Base-by-base conservation (phyloP, 192 early-diverging fungal genomes). In the Phycomyces blakesleeanus region DNA sequence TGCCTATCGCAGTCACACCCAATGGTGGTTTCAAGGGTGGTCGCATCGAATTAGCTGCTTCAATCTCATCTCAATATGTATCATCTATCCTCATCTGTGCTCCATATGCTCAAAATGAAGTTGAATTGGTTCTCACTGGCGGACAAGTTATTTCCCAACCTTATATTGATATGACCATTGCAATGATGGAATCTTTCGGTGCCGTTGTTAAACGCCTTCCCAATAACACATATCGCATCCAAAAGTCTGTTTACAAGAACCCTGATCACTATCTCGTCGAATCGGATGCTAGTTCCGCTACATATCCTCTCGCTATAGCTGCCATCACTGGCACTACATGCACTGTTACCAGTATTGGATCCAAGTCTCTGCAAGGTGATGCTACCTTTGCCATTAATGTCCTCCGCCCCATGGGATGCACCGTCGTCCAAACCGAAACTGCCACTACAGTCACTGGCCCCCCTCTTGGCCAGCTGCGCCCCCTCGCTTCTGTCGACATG, bases 161-260 rank as follows among this genome's bases (percentile, higher is more conserved):
- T 10, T 99, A 99, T 78, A 99, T 99, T 66, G 95, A 99, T 75
- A 98, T 99, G 97, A 99, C 97, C 5, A 88, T 96, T 50, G 85
- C 91, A 34, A 98, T 98, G 96, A 98, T 98, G 96, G 82, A 81
- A 57, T 87, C 89, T 20, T 99, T 99, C 70, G 97, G 97, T 42
- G 83, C 92, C 59, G 56, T 76, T 6, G 92, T 95, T 51, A 77
- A 89, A 64, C 82, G 89, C 20, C 63, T 89, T 1, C 73, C 83
- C 34, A 78, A 84, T 55, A 95, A 92, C 75, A 85, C 83, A 38
- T 99, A 99, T 74, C 64, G 84, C 21, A 91, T 99, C 51, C 91
- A 95, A 16, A 60, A 81, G 49, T 83, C 83, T 1, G 72, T 81
- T 0, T 99, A 99, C 74, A 71, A 58, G 29, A 98, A 92, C 76